Conservation (phyloP, 768 basidiomycete species). For the Russula lepida region DNA sequence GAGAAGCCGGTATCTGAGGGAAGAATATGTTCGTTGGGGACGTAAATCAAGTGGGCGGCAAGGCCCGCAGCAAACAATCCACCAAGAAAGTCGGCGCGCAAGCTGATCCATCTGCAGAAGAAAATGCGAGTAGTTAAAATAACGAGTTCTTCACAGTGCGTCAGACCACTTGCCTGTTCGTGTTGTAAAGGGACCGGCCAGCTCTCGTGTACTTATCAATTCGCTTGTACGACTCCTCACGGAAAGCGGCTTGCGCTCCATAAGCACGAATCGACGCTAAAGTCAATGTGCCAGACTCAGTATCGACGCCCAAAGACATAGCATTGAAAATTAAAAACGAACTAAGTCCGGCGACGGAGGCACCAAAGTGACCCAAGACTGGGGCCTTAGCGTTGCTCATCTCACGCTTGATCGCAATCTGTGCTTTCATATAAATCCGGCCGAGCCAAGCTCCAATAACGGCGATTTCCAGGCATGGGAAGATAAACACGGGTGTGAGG, state of each 20-base stretch:
- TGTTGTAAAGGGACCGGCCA: slow-evolving; percentile 38
- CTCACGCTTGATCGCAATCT: slow-evolving; percentile 48
- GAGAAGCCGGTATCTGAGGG: slow-evolving; percentile 34
- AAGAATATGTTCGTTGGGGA: slow-evolving; percentile 28
- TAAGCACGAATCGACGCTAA: slow-evolving; percentile 46
- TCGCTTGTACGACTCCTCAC: slow-evolving; percentile 34
- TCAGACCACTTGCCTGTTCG: slow-evolving; percentile 33
- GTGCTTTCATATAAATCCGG: slow-evolving; percentile 46
- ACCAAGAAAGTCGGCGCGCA: slow-evolving; percentile 49
- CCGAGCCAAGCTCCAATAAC: slow-evolving; percentile 37
- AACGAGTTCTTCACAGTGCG: too few relatives aligned
- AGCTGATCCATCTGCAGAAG: slow-evolving; percentile 36
- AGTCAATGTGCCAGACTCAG: not conserved
- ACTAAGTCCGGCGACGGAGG: slow-evolving; percentile 45
- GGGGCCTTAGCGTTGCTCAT: slow-evolving; percentile 45
- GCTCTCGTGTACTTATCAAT: slow-evolving; percentile 42
- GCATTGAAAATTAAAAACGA: slow-evolving; percentile 11
- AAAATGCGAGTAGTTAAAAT: not conserved
- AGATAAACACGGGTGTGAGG: slow-evolving; percentile 33
- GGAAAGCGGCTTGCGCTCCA: slow-evolving; percentile 40
- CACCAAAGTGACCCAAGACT: slow-evolving; percentile 43
- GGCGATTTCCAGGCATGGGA: slow-evolving; percentile 32
- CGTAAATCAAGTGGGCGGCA: slow-evolving; percentile 46
- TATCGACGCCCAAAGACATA: not conserved
- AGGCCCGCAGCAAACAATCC: slow-evolving; percentile 43